Evolutionary conservation across 225 moss, liverwort and hornwort genomes (phyloP).

Genomic region (Anthoceros angustus): DNA sequence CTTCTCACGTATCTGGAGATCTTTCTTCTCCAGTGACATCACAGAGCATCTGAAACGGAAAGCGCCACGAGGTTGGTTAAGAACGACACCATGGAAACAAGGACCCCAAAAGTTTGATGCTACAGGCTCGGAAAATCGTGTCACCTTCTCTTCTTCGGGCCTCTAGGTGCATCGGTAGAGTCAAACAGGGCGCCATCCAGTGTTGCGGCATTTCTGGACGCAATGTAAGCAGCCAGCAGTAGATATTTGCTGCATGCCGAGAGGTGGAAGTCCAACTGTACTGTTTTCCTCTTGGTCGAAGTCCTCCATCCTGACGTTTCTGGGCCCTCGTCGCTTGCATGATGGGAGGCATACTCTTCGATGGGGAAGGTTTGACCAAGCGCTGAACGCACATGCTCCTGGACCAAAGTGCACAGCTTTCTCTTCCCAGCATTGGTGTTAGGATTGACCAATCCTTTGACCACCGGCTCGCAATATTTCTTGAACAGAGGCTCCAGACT

Average conservation of each 20-base stretch:
- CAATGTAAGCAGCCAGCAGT: slow-evolving; percentile 71
- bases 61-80: neutral
- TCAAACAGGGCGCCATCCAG: slow-evolving; percentile 77
- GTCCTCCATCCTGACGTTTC: slow-evolving; percentile 2
- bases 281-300: slow-evolving; percentile 17
- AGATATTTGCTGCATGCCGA: slow-evolving; percentile 81
- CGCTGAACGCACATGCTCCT: slow-evolving; percentile 56
- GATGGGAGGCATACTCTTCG: slow-evolving; percentile 8
- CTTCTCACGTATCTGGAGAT: slow-evolving; percentile 60
- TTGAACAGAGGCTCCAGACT: slow-evolving; percentile 64
- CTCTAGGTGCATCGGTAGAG: slow-evolving; percentile 35
- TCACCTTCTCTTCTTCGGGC: slow-evolving; percentile 46
- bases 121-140: neutral
- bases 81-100: neutral
- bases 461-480: slow-evolving; percentile 63
- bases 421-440: slow-evolving; percentile 63
- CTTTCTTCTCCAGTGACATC: slow-evolving; percentile 58
- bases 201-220: slow-evolving; percentile 80
- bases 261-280: slow-evolving; percentile 45
- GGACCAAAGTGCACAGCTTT: slow-evolving; percentile 51
- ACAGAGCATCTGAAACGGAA: slow-evolving; percentile 24
- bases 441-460: slow-evolving; percentile 32
- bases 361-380: slow-evolving; percentile 60
- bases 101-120: neutral
- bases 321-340: neutral